A percentile compares a stretch with the other conserved stretches of the same genome.
phyloP scores from a whole-genome alignment of 345 rosid species.

The Garcia nutans region DNA sequence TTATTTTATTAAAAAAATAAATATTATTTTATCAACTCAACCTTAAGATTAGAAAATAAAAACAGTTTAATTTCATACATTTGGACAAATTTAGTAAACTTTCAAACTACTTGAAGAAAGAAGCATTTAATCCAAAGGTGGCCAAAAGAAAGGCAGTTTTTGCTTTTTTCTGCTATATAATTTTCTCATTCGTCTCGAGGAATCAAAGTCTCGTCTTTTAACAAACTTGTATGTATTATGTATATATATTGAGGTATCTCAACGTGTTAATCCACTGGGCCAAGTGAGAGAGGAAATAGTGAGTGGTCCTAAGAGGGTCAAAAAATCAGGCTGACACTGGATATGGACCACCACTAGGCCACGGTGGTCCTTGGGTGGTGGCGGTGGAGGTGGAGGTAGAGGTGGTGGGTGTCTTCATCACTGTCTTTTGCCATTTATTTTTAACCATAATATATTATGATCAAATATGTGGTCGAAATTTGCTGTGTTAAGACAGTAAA shows the following conservation, averaged over 20 bases:
- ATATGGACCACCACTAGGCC: background rate
- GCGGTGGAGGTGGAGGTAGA: too few relatives aligned
- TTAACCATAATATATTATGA: background rate
- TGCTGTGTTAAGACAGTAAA: too few relatives aligned
- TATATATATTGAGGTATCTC: too few relatives aligned
- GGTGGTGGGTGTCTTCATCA: background rate
- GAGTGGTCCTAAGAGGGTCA: conserved; percentile 6
- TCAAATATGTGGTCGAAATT: background rate
- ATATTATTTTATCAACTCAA: too few relatives aligned
- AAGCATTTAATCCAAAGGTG: too few relatives aligned
- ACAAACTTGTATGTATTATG: background rate
- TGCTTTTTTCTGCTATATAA: too few relatives aligned
- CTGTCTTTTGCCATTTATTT: background rate
- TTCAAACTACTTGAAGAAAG: too few relatives aligned
- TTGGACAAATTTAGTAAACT: too few relatives aligned
- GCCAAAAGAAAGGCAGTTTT: too few relatives aligned
- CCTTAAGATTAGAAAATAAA: too few relatives aligned
- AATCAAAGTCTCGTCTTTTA: background rate
- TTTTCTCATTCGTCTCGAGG: background rate
- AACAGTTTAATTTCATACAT: too few relatives aligned
- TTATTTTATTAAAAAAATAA: too few relatives aligned
- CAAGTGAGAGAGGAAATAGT: background rate
- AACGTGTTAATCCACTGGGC: background rate
- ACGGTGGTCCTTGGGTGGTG: background rate
- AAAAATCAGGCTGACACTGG: background rate